phyloP scores from a whole-genome alignment of 2,329 filamentous ascomycete genomes.

The Ceratocystis cubensis region DNA sequence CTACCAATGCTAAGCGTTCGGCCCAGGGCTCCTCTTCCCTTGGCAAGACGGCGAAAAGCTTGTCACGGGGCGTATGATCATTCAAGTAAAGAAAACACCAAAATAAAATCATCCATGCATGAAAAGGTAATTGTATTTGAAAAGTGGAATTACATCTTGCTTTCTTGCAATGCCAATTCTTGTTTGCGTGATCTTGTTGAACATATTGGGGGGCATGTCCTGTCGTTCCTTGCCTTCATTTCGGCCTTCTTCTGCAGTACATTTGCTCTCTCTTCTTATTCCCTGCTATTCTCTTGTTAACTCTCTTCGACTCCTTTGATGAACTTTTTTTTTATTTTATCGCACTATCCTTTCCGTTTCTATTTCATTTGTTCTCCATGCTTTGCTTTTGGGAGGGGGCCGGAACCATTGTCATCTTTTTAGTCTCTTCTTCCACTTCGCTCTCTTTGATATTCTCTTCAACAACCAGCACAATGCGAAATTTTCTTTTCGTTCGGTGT shows the following conservation, averaged over 20 bases:
- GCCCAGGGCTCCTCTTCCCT: too few relatives aligned
- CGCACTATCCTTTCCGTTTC: slow-evolving; percentile 6
- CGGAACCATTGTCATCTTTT: slow-evolving; percentile 3
- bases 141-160: neutral
- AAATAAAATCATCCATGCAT: neutral
- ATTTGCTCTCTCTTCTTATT: neutral
- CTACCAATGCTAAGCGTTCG: neutral
- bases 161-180: neutral
- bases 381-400: slow-evolving; percentile 6
- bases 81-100: neutral
- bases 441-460: neutral
- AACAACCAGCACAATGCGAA: neutral
- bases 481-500: neutral
- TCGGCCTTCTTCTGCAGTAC: slow-evolving; percentile 5
- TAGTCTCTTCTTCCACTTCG: neutral
- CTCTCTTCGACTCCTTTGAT: neutral
- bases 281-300: neutral
- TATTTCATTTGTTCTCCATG: slow-evolving; percentile 9
- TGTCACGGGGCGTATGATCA: neutral
- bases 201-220: neutral
- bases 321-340: slow-evolving; percentile 9
- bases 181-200: neutral
- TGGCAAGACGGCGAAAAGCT: neutral
- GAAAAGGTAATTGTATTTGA: neutral
- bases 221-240: neutral